phyloP scores from a whole-genome alignment of 106 monocot species.

The Iris macrosiphon region DNA sequence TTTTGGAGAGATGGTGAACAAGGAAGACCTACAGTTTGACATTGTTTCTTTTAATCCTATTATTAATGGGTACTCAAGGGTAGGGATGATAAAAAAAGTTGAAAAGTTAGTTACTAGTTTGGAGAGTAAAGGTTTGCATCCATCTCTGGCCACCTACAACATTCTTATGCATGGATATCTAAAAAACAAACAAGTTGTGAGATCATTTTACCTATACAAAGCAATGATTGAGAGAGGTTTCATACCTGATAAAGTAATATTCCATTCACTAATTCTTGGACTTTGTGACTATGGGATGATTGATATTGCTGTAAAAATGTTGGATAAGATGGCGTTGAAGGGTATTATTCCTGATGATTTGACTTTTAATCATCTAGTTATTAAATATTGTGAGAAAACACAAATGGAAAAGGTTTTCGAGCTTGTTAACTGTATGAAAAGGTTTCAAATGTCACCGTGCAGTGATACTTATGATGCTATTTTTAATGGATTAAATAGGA shows the following conservation, averaged over 20 bases:
- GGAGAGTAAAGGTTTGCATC: conserved; percentile 43
- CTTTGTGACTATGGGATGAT: conserved; percentile 52
- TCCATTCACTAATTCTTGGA: conserved; percentile 58
- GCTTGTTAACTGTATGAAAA: conserved; percentile 58
- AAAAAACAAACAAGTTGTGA: conserved; percentile 30
- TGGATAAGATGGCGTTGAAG: conserved; percentile 63
- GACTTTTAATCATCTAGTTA: conserved; percentile 67
- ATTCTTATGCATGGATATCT: conserved; percentile 65
- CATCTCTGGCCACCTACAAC: conserved; percentile 59
- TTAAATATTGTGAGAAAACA: conserved; percentile 36
- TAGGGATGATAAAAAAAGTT: conserved; percentile 30
- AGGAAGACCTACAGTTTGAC: conserved; percentile 29
- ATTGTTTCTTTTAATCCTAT: conserved; percentile 47
- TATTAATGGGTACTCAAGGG: conserved; percentile 61
- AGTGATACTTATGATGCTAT: conserved; percentile 56
- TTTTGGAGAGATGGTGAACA: conserved; percentile 64
- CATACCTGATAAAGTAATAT: conserved; percentile 53
- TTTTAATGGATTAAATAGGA: conserved; percentile 61
- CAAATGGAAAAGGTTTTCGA: conserved; percentile 33
- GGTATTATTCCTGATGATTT: conserved; percentile 50
- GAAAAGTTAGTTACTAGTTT: conserved; percentile 44
- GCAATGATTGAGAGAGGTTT: conserved; percentile 34
- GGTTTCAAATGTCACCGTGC: conserved; percentile 35
- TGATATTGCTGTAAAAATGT: conserved; percentile 62
- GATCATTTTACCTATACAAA: conserved; percentile 51